Conservation (phyloP, 768 basidiomycete species). For the Filobasidium wieringae region DNA sequence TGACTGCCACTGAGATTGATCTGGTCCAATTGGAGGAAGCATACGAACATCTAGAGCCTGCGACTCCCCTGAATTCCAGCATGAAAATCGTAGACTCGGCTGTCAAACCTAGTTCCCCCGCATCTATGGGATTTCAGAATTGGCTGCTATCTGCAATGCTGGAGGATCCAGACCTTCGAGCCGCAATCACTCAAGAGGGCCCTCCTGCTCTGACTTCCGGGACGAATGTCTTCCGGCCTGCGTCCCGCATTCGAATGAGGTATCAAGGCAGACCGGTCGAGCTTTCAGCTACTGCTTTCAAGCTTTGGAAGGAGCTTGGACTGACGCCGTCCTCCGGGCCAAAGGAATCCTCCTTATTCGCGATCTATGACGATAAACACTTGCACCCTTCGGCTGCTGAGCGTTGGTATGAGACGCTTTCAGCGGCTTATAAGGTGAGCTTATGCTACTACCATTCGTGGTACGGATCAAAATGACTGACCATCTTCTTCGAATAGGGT, state of each 20-base stretch:
- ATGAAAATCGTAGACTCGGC: neutral
- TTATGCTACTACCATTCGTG: neutral
- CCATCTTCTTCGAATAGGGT: neutral
- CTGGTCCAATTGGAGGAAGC: neutral
- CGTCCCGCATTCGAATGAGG: conserved; percentile 3
- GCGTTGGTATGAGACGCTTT: neutral
- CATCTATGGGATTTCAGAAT: too few species aligned
- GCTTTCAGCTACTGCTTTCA: neutral
- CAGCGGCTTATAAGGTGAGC: neutral
- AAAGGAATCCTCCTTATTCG: neutral
- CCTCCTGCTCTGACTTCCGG: neutral
- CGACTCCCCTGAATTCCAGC: neutral
- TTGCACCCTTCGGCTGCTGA: neutral
- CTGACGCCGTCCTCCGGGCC: conserved; percentile 5
- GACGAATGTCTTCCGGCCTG: neutral
- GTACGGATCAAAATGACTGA: neutral
- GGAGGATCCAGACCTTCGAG: neutral
- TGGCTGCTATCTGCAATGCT: neutral
- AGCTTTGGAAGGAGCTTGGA: conserved; percentile 6
- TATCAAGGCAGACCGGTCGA: neutral
- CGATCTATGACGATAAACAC: neutral
- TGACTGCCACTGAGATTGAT: neutral
- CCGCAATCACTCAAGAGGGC: neutral
- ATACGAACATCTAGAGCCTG: neutral
- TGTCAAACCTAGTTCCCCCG: too few species aligned